Evolutionary conservation across 2,329 filamentous ascomycete species (phyloP), one percentile per base, ranked within the genome.

Genomic region (Furcasterigmium furcatum): DNA sequence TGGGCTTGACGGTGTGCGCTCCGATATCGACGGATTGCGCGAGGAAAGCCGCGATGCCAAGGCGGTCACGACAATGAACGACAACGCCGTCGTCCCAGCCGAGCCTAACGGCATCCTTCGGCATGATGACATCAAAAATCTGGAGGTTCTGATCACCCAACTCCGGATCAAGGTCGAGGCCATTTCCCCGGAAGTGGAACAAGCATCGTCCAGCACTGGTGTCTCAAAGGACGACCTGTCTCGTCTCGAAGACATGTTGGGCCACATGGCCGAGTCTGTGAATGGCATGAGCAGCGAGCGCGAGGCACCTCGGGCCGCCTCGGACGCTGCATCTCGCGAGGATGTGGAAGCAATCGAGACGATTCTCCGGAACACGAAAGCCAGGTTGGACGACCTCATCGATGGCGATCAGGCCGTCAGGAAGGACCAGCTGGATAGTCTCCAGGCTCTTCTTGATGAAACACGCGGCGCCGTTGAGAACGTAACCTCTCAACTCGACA

Each of bases 271-370:
- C 49, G 76, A 75, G 10, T 74, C 77, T 9, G 71, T 88, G n/a
- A 47, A 41, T 18, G 21, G 29, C n/a, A 45, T 47, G 22, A 18
- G 19, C n/a, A 12, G 24, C 25, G 38, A 43, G 14, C 34, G 30
- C 12, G 7, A 61, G 55, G 45, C 52, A 29, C 27, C 64, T 47
- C 5, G 13, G 7, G 32, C 43, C 13, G 46, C 50, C 5, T 58
- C 57, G 3, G 81, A 83, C 30, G 63, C 74, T 3, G 84, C 86
- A 6, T 82, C 76, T 25, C 88, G 88, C 60, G 90, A 96, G 53
- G 91, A 97, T 55, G 88, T 91, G 0, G 83, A 92, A 50, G 90
- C 90, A 10, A 91, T 97, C 47, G 92, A 96, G 64, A 95, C 87
- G 0, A 83, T 97, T 41, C 76, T 97, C 12, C 83, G 87, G 35